Evolutionary conservation across 257 asterid genomes (phyloP).

Genomic region (Salvia miltiorrhiza): DNA sequence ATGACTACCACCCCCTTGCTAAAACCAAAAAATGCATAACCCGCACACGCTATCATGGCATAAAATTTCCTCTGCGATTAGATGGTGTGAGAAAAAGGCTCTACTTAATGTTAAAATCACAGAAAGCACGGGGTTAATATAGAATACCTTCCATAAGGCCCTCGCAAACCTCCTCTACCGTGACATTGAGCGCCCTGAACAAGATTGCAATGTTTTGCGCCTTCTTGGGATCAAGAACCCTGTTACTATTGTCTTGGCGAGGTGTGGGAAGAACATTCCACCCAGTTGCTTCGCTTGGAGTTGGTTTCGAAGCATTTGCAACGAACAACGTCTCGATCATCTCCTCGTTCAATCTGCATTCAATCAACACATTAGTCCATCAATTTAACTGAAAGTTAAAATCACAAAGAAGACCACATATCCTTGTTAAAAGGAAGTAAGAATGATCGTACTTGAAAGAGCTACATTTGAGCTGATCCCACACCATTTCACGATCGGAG

Average conservation of each 20-base stretch:
- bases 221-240: constrained; percentile 97
- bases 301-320: constrained; percentile 55
- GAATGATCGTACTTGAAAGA: constrained; percentile 68
- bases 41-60: constrained; percentile 16
- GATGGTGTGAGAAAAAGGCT: background rate
- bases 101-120: background rate
- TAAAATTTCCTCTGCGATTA: background rate
- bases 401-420: background rate
- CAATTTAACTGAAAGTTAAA: background rate
- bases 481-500: constrained; percentile 94
- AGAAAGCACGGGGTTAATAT: constrained; percentile 1
- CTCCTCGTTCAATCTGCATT: constrained; percentile 89
- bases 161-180: constrained; percentile 93
- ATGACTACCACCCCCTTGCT: constrained; percentile 5
- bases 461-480: constrained; percentile 96
- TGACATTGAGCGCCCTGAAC: constrained; percentile 86
- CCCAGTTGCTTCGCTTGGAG: constrained; percentile 51
- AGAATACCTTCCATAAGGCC: constrained; percentile 80
- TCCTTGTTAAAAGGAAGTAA: background rate
- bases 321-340: constrained; percentile 91
- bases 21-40: constrained; percentile 14
- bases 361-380: constrained; percentile 6
- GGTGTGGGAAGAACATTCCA: constrained; percentile 65
- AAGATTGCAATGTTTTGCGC: constrained; percentile 89
- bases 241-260: constrained; percentile 50